A percentile compares a stretch with the other conserved stretches of the same genome.
phyloP scores from a whole-genome alignment of 2,329 filamentous ascomycete genomes.

The Macrophomina tecta region DNA sequence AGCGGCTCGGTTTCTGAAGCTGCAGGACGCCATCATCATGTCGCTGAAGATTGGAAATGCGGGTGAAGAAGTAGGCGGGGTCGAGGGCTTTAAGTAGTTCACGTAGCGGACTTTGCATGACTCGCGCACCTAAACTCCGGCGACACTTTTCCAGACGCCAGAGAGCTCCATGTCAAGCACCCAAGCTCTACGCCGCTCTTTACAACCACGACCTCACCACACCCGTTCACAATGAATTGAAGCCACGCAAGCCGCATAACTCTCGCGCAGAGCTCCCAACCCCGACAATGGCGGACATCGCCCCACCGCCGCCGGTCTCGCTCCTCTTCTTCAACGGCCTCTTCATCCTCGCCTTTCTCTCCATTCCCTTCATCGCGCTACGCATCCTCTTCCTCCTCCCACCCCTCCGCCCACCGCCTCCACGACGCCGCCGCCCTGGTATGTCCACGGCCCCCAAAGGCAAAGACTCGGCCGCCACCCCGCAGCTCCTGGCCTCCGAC shows the following conservation, averaged over 20 bases:
- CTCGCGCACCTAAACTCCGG: constrained; percentile 17
- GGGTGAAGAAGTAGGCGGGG: too few species aligned
- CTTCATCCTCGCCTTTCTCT: constrained; percentile 40
- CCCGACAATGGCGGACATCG: background rate
- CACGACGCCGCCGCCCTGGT: constrained; percentile 8
- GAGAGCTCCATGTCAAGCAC: background rate
- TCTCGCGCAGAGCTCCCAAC: background rate
- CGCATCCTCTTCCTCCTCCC: constrained; percentile 51
- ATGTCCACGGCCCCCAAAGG: background rate
- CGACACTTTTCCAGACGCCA: constrained; percentile 15
- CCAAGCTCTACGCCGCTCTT: background rate
- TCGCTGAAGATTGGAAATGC: too few species aligned
- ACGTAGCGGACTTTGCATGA: constrained; percentile 17
- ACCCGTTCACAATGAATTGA: constrained; percentile 14
- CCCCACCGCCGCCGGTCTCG: constrained; percentile 5
- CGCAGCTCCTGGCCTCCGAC: constrained; percentile 17
- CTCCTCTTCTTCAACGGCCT: constrained; percentile 22
- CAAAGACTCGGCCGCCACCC: background rate
- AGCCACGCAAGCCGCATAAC: background rate
- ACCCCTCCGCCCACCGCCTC: constrained; percentile 35
- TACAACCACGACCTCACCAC: background rate
- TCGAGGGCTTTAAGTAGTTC: too few species aligned
- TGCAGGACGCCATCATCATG: background rate
- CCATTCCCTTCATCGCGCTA: constrained; percentile 42
- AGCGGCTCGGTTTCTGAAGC: background rate